phyloP scores from a whole-genome alignment of 805 yeast species.

The Candida hispaniensis region DNA sequence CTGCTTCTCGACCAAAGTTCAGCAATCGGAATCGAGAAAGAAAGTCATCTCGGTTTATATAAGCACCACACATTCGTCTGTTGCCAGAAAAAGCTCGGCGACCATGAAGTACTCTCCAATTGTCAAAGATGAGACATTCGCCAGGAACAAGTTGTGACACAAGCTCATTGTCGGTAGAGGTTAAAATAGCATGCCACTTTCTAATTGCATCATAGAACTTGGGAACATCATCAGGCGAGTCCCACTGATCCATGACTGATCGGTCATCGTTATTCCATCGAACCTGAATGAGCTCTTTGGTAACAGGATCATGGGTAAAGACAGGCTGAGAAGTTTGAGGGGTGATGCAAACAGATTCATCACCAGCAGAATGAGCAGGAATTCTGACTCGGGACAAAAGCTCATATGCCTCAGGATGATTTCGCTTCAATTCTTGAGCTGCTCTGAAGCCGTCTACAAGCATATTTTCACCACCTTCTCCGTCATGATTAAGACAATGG shows the following conservation, averaged over 20 bases:
- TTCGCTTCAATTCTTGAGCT: constrained; percentile 39
- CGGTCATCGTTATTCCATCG: constrained; percentile 67
- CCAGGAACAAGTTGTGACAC: constrained; percentile 53
- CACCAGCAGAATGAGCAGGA: constrained; percentile 72
- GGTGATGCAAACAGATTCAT: constrained; percentile 48
- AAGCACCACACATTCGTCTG: constrained; percentile 64
- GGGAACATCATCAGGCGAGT: constrained; percentile 35
- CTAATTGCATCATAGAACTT: constrained; percentile 45
- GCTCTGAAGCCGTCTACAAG: constrained; percentile 56
- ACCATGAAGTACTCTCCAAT: constrained; percentile 64
- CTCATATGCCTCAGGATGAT: constrained; percentile 42
- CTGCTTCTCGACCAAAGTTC: constrained; percentile 39
- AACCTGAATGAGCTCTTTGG: constrained; percentile 47
- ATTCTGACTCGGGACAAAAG: constrained; percentile 40
- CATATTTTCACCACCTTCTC: constrained; percentile 56
- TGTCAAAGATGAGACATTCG: constrained; percentile 55
- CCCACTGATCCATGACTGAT: constrained; percentile 45
- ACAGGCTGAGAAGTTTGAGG: constrained; percentile 48
- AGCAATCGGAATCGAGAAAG: constrained; percentile 37
- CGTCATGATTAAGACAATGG: constrained; percentile 51
- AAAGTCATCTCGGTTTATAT: constrained; percentile 58
- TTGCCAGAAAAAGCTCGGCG: constrained; percentile 56
- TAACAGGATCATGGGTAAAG: constrained; percentile 36
- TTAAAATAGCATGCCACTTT: constrained; percentile 45
- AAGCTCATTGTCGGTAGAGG: constrained; percentile 40